Evolutionary conservation across 2,329 filamentous ascomycete genomes (phyloP).

Genomic region (Aspergillus sp.): DNA sequence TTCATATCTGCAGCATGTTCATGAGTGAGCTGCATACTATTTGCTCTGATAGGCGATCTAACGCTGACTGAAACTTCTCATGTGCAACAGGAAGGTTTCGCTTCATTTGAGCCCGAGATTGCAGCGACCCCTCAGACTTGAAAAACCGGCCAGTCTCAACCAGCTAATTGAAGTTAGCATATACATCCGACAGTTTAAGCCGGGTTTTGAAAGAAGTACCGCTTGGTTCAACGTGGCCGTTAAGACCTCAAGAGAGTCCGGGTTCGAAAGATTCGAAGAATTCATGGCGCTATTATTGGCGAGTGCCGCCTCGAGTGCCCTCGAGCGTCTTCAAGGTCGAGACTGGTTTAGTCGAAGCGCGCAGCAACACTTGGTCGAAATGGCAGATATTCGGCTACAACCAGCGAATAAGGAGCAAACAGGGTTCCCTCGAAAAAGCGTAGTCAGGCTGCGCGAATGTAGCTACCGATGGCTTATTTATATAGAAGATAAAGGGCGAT

Average conservation of each 20-base stretch:
- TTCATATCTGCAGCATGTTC: not conserved
- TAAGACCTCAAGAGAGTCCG: constrained; percentile 37
- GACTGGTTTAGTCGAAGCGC: not conserved
- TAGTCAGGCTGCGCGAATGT: not conserved
- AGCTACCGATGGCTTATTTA: constrained; percentile 5
- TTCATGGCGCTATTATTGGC: constrained; percentile 19
- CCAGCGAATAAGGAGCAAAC: not conserved
- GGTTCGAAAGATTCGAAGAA: constrained; percentile 24
- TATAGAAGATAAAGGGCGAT: not conserved
- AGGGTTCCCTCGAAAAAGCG: not conserved
- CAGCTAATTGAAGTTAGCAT: constrained; percentile 33
- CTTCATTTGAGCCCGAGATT: constrained; percentile 36
- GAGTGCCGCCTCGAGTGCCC: too few species aligned
- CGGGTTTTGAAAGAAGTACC: constrained; percentile 20
- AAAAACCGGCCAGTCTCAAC: constrained; percentile 45
- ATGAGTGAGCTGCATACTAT: constrained; percentile 34
- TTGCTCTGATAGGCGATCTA: constrained; percentile 43
- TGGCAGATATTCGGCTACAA: not conserved
- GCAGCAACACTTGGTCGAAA: not conserved
- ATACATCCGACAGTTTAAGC: not conserved
- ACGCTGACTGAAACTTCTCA: constrained; percentile 40
- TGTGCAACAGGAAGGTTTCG: constrained; percentile 38
- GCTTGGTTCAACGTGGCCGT: constrained; percentile 39
- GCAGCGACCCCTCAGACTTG: constrained; percentile 35
- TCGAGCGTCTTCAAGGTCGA: not conserved